Evolutionary conservation across 148 eudicot species (phyloP), one percentile per base, ranked within the genome.

Genomic region (Suaeda aralocaspica): DNA sequence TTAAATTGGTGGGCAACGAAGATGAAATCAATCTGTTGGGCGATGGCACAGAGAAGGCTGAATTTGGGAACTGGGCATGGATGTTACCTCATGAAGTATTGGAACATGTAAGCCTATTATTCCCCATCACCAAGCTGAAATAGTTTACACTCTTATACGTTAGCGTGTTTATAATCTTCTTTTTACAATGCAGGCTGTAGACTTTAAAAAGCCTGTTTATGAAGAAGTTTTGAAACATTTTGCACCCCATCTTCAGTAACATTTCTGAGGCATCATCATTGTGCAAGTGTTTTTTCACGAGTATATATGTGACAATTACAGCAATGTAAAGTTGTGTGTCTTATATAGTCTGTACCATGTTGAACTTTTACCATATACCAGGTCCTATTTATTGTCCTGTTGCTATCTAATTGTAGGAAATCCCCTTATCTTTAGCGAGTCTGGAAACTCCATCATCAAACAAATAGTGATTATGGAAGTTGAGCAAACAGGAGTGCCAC

Each of bases 11-110:
- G 52, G 98, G 98, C 30, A 82, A 87, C 19, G 96, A 94, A 15
- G 86, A 78, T 53, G 98, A 94, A 70, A 76, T 94, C 69, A 91
- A 94, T 79, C 91, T 94, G 63, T 67, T 82, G 77, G 97, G 96
- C 3, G 97, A 94, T 68, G 98, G 97, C 71, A 87, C 80, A 9
- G 98, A 94, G 80, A 94, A 91, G 77, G 70, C 98, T 10, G 97
- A 94, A 82, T 94, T 94, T 70, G 96, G 97, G 66, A 73, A 89
- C 57, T 94, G 98, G 98, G 71, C 96, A 44, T 94, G 97, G 98
- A 72, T 91, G 85, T 77, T 91, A 59, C 92, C 96, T 10, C 88
- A 91, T 67, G 81, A 86, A 87, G 90, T 94, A 33, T 49, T 89
- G 64, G 84, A 86, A 29, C 89, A 36, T 39, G 96, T 92, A 66